Base-by-base conservation (phyloP, 176 grass and related monocot species). In the Saccharum officinarum region DNA sequence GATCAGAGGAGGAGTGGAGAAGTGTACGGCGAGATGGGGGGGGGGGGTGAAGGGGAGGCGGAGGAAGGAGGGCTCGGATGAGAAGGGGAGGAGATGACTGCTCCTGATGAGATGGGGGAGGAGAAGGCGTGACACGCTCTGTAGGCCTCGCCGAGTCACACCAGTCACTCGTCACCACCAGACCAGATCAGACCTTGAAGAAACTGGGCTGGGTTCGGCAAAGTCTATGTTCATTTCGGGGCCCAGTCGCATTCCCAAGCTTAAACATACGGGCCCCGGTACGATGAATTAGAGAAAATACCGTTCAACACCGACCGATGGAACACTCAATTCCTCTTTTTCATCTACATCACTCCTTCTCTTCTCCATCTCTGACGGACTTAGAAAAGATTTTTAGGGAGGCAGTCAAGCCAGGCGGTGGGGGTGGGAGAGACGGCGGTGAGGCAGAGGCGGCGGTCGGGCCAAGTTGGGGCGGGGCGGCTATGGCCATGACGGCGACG, bases 1-100 rank as follows among this genome's bases (percentile, higher is more conserved):
- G 85, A 87, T 91, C 76, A 42, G 80, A 74, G 73, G 69, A 69
- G 89, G 69, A 83, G 89, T 79, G 69, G 80, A 83, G 79, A 57
- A 73, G 67, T 31, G 54, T 73, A 47, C 47, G 71, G 71, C 71
- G 71, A 46, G 44, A 75, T 75, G 72, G 72, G 59, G 37, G 72
- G 72, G 72, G 59, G 37, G 72, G 11, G 11, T 10, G 30, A 26
- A n/a, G 62, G 52, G 22, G 71, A 67, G 22, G 28, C 28, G 22
- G 40, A 10, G 7, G 83, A 41, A 23, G 37, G 5, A 50, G 37
- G 45, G 55, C 45, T 79, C 76, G 36, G 47, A 78, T 67, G 39
- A 59, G 49, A 17, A 6, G 26, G 65, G 54, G 37, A 7, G 79
- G 22, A 33, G 80, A 66, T 49, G 71, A 50, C 71, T 74, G 28